Conservation (phyloP, 495 filamentous ascomycete species). For the Echria macrotheca region DNA sequence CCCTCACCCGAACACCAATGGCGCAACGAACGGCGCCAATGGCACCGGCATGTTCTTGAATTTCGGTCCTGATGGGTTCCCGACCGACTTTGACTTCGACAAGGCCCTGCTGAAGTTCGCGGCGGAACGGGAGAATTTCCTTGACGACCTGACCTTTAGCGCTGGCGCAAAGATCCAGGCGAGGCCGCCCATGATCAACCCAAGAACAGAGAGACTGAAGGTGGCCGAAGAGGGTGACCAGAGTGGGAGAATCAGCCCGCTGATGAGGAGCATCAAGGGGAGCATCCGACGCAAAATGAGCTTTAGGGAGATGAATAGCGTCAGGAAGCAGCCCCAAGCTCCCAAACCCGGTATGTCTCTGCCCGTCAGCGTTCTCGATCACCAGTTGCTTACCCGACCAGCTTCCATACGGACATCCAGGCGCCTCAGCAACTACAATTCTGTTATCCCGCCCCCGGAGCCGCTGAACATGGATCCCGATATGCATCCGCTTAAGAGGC, state of each 20-base stretch:
- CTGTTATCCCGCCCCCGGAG: conserved; percentile 89
- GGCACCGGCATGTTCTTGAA: conserved; percentile 14
- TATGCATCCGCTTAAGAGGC: conserved; percentile 90
- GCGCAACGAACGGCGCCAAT: conserved; percentile 12
- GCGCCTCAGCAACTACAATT: conserved; percentile 94
- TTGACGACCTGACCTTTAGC: conserved; percentile 86
- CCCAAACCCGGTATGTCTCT: conserved; percentile 66
- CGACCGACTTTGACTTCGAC: conserved; percentile 77
- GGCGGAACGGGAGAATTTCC: conserved; percentile 84
- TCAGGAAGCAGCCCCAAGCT: conserved; percentile 76
- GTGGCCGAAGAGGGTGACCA: conserved; percentile 59
- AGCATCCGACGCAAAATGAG: conserved; percentile 85
- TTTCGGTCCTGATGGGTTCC: conserved; percentile 23
- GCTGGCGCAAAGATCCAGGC: conserved; percentile 74
- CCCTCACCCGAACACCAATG: conserved; percentile 26
- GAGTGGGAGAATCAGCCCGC: conserved; percentile 41
- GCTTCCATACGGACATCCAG: conserved; percentile 86
- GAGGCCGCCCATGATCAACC: conserved; percentile 62
- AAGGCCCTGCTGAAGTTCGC: conserved; percentile 89
- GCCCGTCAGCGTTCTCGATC: neutral
- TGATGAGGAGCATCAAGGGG: conserved; percentile 54
- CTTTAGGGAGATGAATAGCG: conserved; percentile 88
- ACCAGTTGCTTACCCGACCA: conserved; percentile 31
- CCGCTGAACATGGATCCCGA: conserved; percentile 83
- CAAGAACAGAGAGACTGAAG: conserved; percentile 74